Conservation (phyloP, 2,329 filamentous ascomycete species). For the Sphaerulina musiva region DNA sequence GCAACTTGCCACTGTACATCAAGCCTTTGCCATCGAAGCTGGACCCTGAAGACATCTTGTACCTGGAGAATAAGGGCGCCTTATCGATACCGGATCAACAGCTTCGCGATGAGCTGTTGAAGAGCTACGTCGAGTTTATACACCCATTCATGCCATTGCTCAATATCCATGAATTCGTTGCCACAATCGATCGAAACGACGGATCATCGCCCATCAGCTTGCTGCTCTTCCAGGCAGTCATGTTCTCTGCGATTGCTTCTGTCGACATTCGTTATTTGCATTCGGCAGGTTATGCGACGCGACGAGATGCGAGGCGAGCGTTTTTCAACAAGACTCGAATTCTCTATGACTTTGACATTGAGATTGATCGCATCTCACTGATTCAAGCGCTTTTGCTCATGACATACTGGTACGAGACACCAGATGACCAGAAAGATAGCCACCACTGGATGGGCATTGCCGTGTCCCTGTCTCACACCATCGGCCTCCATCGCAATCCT, state of each 20-base stretch:
- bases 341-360: slow-evolving; percentile 92
- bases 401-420: slow-evolving; percentile 97
- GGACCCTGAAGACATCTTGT: slow-evolving; percentile 72
- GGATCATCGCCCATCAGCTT: slow-evolving; percentile 69
- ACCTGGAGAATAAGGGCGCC: slow-evolving; percentile 77
- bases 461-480: slow-evolving; percentile 85
- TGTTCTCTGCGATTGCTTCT: slow-evolving; percentile 88
- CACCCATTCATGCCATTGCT: slow-evolving; percentile 91
- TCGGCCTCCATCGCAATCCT: slow-evolving; percentile 84
- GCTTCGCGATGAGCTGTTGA: slow-evolving; percentile 74
- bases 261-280: slow-evolving; percentile 72
- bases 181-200: slow-evolving; percentile 58
- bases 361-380: slow-evolving; percentile 78
- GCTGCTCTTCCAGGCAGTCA: slow-evolving; percentile 84
- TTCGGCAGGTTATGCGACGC: slow-evolving; percentile 67
- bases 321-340: slow-evolving; percentile 86
- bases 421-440: slow-evolving; percentile 93
- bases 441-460: slow-evolving; percentile 99
- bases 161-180: slow-evolving; percentile 56
- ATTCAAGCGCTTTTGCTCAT: slow-evolving; percentile 85
- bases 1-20: slow-evolving; percentile 61
- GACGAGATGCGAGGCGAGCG: slow-evolving; percentile 76
- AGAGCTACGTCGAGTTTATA: slow-evolving; percentile 79
- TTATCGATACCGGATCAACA: slow-evolving; percentile 63
- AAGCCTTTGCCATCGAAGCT: slow-evolving; percentile 72